phyloP scores from a whole-genome alignment of 116 monocot species.

The Iris pallida region DNA sequence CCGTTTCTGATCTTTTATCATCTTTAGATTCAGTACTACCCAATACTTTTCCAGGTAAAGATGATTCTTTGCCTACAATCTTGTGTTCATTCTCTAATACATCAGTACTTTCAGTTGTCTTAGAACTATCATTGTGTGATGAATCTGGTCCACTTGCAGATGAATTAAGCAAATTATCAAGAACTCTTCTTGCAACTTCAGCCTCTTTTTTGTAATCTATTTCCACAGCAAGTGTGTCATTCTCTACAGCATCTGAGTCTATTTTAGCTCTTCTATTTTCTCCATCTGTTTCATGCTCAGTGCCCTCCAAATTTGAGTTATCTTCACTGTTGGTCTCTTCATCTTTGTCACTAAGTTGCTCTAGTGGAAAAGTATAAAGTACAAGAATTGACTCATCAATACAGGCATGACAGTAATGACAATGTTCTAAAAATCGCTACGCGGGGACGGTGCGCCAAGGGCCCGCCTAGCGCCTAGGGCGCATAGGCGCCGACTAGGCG shows the following conservation, averaged over 20 bases:
- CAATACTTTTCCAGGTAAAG: conserved; percentile 7
- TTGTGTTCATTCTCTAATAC: neutral
- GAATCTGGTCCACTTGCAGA: conserved; percentile 22
- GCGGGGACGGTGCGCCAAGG: too few relatives aligned
- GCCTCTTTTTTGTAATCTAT: conserved; percentile 46
- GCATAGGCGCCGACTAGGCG: too few relatives aligned
- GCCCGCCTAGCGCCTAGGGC: too few relatives aligned
- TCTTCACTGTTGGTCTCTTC: conserved; percentile 24
- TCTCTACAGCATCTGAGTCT: conserved; percentile 5
- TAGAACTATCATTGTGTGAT: conserved; percentile 16
- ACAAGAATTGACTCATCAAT: neutral
- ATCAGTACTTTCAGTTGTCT: conserved; percentile 20
- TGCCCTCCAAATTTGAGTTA: conserved; percentile 14
- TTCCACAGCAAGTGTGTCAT: conserved; percentile 17
- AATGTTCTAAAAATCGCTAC: too few relatives aligned
- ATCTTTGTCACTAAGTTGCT: conserved; percentile 20
- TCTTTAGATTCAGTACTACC: neutral
- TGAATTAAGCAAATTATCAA: conserved; percentile 62
- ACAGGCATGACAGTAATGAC: neutral
- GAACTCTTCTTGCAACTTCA: conserved; percentile 73
- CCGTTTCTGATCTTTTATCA: conserved; percentile 14
- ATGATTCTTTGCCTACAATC: conserved; percentile 12
- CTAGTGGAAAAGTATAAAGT: conserved; percentile 16
- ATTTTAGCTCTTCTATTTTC: conserved; percentile 13
- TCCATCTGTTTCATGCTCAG: conserved; percentile 10